Evolutionary conservation across 495 filamentous ascomycete species (phyloP).

Genomic region (Pseudoneurospora amorphoporcata): DNA sequence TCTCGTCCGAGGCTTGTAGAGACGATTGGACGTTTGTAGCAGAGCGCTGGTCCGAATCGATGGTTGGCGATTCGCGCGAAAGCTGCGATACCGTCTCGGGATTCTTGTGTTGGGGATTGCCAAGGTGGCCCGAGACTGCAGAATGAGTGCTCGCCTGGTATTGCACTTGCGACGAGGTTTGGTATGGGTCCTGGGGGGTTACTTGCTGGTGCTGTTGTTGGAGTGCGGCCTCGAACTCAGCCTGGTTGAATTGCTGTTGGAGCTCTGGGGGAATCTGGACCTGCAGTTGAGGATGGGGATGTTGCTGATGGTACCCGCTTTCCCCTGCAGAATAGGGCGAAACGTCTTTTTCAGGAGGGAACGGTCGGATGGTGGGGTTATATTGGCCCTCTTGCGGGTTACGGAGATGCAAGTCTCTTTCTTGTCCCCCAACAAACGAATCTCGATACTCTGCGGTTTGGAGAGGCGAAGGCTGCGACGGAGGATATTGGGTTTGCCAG

Average conservation of each 20-base stretch:
- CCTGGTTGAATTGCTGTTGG: conserved; percentile 16
- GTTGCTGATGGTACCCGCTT: conserved; percentile 31
- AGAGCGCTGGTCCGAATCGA: conserved; percentile 32
- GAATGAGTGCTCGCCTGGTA: conserved; percentile 25
- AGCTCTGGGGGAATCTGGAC: conserved; percentile 14
- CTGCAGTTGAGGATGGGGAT: conserved; percentile 27
- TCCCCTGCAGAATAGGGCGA: conserved; percentile 34
- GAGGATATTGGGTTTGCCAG: conserved; percentile 22
- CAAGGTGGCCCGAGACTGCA: conserved; percentile 25
- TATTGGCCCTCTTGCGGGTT: conserved; percentile 25
- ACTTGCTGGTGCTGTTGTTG: conserved; percentile 14
- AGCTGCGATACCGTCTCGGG: conserved; percentile 47
- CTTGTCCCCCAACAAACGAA: conserved; percentile 23
- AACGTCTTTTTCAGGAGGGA: conserved; percentile 23
- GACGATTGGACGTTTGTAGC: conserved; percentile 29
- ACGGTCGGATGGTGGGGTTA: conserved; percentile 31
- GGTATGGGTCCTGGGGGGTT: conserved; percentile 29
- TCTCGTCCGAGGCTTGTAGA: conserved; percentile 27
- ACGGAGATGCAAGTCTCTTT: conserved; percentile 30
- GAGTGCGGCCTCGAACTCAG: conserved; percentile 12
- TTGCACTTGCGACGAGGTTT: conserved; percentile 22
- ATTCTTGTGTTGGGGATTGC: conserved; percentile 36
- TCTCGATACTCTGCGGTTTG: conserved; percentile 34
- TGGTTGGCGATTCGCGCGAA: conserved; percentile 49
- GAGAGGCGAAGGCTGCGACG: conserved; percentile 31